Evolutionary conservation across 1,284 basidiomycete genomes (phyloP), one percentile per base, ranked within the genome.

Genomic region (Wolfiporia cocos): DNA sequence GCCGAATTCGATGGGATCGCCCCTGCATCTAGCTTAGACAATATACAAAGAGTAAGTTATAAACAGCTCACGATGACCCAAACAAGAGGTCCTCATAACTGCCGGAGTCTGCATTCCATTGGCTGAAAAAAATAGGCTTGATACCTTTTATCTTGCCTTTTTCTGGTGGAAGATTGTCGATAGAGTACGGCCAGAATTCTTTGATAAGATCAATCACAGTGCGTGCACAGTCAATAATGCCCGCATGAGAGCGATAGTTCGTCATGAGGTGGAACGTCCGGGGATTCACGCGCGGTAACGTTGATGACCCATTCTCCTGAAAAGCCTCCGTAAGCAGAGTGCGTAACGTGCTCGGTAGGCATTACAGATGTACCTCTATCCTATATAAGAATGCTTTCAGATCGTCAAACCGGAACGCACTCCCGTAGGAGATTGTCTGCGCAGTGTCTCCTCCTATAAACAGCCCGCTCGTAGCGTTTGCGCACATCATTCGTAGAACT

Each of bases 371-470:
- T 42, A 76, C 82, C 64, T 86, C 78, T 0, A 76, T 56, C 17
- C 74, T 68, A 44, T 74, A 74, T 19, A 86, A 51, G 51, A 82
- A 81, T 0, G 82, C 72, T 49, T 81, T 87, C 43, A 88, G 54
- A 32, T 86, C 84, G 47, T 82, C 65, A 56, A 88, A 88, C 11
- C 78, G 63, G 51, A 88, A 87, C 0, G 80, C 75, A 43, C 79
- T 84, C 0, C 84, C 85, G 2, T 73, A 70, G 0, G 79, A 78
- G 17, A 88, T 87, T 0, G 84, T 83, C 49, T 88, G 85, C 0
- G 85, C 84, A 0, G 86, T 88, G 52, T 88, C 85, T 0, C 85
- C 86, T 0, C 85, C 85, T 80, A 81, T 88, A 53, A 86, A 85
- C 19, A 84, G 60, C 0, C 86, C 85, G 33, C 5, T 37, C 39